Evolutionary conservation across 192 early-diverging fungal species (phyloP).

Genomic region (Pilaira anomala): DNA sequence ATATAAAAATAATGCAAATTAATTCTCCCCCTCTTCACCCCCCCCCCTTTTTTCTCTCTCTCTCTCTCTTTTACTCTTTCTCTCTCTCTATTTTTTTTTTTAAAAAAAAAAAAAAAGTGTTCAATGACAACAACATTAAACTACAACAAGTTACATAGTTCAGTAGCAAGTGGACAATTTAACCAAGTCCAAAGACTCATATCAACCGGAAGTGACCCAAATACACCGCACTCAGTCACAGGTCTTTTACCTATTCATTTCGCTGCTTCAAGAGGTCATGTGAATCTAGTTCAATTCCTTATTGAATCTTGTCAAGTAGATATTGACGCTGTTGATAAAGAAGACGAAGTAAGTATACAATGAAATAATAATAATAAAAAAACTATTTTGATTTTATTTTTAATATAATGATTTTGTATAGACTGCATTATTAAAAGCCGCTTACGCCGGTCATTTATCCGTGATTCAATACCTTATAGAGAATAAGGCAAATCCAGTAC

Average conservation of each 20-base stretch:
- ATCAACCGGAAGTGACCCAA: slow-evolving; percentile 1
- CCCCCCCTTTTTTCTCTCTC: neutral
- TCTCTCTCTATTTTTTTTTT: neutral
- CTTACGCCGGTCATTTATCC: slow-evolving; percentile 53
- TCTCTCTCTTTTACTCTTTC: slow-evolving; percentile 1
- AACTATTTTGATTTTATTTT: neutral
- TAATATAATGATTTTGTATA: slow-evolving; percentile 22
- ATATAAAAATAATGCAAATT: neutral
- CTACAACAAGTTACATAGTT: neutral
- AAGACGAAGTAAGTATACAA: slow-evolving; percentile 54
- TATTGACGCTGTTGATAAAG: slow-evolving; percentile 57
- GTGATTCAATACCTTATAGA: slow-evolving; percentile 56
- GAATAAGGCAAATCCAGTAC: slow-evolving; percentile 49
- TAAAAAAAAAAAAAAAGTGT: too few species aligned
- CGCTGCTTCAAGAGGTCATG: slow-evolving; percentile 52
- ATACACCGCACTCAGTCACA: slow-evolving; percentile 20
- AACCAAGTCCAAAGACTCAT: neutral
- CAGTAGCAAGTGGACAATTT: neutral
- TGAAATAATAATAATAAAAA: neutral
- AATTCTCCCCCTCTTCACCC: too few species aligned
- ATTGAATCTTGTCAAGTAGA: slow-evolving; percentile 51
- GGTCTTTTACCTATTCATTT: slow-evolving; percentile 56
- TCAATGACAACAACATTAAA: neutral
- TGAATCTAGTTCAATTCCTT: slow-evolving; percentile 48
- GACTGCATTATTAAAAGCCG: slow-evolving; percentile 68